Percentiles rank a stretch among this genome's conserved stretches.
Conservation (phyloP, 768 basidiomycete genomes). For the Mycena rosella region DNA sequence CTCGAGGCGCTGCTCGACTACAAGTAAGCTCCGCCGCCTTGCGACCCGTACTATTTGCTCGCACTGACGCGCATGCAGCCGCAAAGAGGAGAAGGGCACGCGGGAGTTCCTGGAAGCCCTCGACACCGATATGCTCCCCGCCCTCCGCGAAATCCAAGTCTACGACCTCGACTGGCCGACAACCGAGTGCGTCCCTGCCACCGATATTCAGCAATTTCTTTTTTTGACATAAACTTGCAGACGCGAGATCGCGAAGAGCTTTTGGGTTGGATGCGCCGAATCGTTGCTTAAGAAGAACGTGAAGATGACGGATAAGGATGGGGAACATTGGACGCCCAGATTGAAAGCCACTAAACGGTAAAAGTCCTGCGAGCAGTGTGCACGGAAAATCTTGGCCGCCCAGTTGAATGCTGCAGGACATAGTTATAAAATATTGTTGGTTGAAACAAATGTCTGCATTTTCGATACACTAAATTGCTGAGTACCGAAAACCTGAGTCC, state of each 20-base stretch:
- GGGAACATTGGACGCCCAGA: not conserved
- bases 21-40: not conserved
- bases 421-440: no score
- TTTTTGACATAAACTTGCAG: not conserved
- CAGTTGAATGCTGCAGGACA: no score
- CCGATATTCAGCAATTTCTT: no score
- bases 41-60: not conserved
- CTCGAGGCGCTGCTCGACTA: not conserved
- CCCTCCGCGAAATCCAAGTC: slow-evolving; percentile 16
- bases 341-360: not conserved
- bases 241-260: not conserved
- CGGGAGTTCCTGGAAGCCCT: not conserved
- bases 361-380: no score
- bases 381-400: no score
- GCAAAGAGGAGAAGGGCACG: not conserved
- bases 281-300: not conserved
- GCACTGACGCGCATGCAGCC: not conserved
- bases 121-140: slow-evolving; percentile 2
- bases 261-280: not conserved
- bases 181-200: slow-evolving; percentile 18
- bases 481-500: no score
- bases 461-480: no score
- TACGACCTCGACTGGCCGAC: slow-evolving; percentile 4
- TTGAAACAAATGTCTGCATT: no score
- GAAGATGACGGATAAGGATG: not conserved